Conservation (phyloP, 2,329 filamentous ascomycete genomes). For the Ophiocordyceps sinensis region DNA sequence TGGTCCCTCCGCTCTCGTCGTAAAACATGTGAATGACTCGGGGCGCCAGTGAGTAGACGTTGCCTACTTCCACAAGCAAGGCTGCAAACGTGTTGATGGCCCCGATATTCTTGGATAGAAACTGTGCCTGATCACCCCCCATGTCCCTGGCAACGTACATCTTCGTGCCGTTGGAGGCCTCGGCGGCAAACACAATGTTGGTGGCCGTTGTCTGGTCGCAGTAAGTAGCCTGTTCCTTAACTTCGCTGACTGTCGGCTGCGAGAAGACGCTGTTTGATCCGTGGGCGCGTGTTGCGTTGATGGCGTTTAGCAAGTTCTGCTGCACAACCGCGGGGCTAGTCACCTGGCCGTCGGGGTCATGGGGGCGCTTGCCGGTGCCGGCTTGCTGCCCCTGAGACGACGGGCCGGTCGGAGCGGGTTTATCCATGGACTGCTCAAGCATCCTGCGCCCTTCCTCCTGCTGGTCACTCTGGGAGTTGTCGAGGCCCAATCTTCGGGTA, state of each 20-base stretch:
- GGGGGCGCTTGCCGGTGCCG: constrained; percentile 3
- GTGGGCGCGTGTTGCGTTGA: constrained; percentile 64
- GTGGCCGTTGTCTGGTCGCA: constrained; percentile 66
- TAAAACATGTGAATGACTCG: constrained; percentile 74
- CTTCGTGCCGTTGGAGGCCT: constrained; percentile 57
- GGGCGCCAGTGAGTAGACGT: constrained; percentile 56
- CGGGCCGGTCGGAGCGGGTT: constrained; percentile 9
- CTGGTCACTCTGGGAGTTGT: constrained; percentile 29
- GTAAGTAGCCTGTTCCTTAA: constrained; percentile 74
- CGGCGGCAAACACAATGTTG: constrained; percentile 56
- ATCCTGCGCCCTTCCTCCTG: constrained; percentile 28
- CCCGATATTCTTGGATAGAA: constrained; percentile 45
- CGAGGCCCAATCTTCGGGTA: constrained; percentile 53
- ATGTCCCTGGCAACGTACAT: constrained; percentile 53
- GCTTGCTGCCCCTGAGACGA: neutral
- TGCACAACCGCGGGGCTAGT: constrained; percentile 48
- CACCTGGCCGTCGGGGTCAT: constrained; percentile 34
- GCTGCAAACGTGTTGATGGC: constrained; percentile 55
- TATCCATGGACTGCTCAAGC: constrained; percentile 27
- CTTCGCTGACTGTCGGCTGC: constrained; percentile 52
- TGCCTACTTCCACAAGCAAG: constrained; percentile 54
- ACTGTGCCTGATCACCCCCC: constrained; percentile 27
- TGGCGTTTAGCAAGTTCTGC: constrained; percentile 62
- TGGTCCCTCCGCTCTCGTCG: constrained; percentile 63
- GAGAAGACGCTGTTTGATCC: constrained; percentile 61